phyloP scores from a whole-genome alignment of 1,284 basidiomycete genomes.

The Sporisorium exsertum region DNA sequence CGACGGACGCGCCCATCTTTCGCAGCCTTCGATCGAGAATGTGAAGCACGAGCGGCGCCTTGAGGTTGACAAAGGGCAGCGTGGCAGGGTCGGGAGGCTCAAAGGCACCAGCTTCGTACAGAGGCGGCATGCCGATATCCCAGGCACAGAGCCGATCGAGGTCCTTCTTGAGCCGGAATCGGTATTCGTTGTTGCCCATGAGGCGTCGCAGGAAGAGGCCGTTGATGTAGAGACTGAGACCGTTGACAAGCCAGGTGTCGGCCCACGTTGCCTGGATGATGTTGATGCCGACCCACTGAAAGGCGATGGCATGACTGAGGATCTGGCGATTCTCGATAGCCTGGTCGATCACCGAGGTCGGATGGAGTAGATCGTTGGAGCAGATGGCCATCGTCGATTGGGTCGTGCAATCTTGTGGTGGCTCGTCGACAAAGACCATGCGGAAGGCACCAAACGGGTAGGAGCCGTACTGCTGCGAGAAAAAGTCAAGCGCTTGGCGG shows the following conservation, averaged over 20 bases:
- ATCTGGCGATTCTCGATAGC: conserved; percentile 89
- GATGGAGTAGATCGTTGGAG: conserved; percentile 85
- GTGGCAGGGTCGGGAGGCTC: conserved; percentile 74
- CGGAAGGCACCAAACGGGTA: conserved; percentile 95
- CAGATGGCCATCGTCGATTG: conserved; percentile 85
- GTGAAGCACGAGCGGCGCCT: conserved; percentile 92
- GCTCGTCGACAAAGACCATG: conserved; percentile 92
- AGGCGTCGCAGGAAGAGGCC: conserved; percentile 87
- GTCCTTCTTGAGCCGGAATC: conserved; percentile 94
- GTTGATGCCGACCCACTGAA: conserved; percentile 97
- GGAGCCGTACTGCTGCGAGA: conserved; percentile 90
- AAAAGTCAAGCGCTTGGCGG: conserved; percentile 90
- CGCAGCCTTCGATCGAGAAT: conserved; percentile 93
- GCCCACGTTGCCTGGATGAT: conserved; percentile 94
- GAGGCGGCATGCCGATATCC: conserved; percentile 90
- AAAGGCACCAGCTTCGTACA: conserved; percentile 85
- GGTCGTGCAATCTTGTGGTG: conserved; percentile 77
- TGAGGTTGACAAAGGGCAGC: conserved; percentile 85
- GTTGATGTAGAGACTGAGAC: conserved; percentile 89
- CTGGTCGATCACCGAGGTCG: conserved; percentile 90
- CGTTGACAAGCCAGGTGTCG: conserved; percentile 95
- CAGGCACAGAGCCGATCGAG: conserved; percentile 90
- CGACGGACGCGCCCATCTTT: conserved; percentile 93
- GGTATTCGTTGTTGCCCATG: conserved; percentile 96
- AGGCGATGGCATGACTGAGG: conserved; percentile 83